Percentiles rank a stretch among this genome's conserved stretches.
Evolutionary conservation across 1,284 basidiomycete genomes (phyloP).

Genomic region (Trametes sp.): DNA sequence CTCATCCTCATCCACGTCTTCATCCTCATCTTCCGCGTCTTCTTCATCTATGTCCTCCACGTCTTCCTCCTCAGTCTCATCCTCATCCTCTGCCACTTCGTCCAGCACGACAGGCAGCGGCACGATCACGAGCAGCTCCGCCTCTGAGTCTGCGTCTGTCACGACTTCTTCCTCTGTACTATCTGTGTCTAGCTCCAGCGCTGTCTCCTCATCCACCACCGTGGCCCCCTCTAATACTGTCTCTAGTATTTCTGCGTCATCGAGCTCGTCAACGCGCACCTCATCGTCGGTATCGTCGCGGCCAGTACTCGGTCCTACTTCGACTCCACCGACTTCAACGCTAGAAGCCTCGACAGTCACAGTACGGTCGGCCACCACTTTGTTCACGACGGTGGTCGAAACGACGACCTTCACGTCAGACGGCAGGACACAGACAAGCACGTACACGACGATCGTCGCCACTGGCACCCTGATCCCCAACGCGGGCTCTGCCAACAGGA

Average conservation of each 20-base stretch:
- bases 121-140: slow-evolving; percentile 24
- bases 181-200: slow-evolving; percentile 4
- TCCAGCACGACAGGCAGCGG: slow-evolving; percentile 12
- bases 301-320: slow-evolving; percentile 8
- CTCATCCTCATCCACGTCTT: slow-evolving; percentile 27
- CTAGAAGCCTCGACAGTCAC: slow-evolving; percentile 21
- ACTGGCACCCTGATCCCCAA: slow-evolving; percentile 39
- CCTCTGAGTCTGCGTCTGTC: slow-evolving; percentile 1
- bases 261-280: neutral
- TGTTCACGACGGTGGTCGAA: slow-evolving; percentile 32
- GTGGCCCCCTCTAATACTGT: slow-evolving; percentile 6
- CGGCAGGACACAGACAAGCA: slow-evolving; percentile 25
- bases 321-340: neutral
- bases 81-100: slow-evolving; percentile 11
- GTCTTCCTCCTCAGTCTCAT: slow-evolving; percentile 34
- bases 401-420: slow-evolving; percentile 29
- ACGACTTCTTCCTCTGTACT: neutral
- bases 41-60: neutral
- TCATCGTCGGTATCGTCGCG: slow-evolving; percentile 6
- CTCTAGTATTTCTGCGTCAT: slow-evolving; percentile 1
- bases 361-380: slow-evolving; percentile 13
- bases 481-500: slow-evolving; percentile 3
- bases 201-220: neutral
- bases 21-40: slow-evolving; percentile 31
- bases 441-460: slow-evolving; percentile 31